These are phyloP conservation scores for Aspergillus tanneri DNA, from an alignment of 2,329 filamentous ascomycete genomes.

Conservation along the genomic window DNA sequence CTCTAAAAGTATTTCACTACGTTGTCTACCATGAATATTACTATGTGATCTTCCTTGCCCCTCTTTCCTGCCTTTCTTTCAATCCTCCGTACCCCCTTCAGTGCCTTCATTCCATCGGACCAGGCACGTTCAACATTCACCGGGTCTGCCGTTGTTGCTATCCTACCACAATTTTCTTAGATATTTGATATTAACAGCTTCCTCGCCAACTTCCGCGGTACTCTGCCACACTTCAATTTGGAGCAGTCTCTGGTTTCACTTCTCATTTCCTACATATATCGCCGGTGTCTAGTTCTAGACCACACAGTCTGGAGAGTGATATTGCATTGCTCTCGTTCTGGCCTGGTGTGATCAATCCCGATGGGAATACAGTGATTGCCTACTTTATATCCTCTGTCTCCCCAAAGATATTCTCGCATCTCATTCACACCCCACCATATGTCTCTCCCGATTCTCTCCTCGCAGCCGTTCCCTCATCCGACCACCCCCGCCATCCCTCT, in stretches of 20 bases:
- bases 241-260: background rate
- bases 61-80: slow-evolving; percentile 54
- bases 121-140: slow-evolving; percentile 30
- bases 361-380: slow-evolving; percentile 23
- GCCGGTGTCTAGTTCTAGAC: background rate
- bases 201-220: background rate
- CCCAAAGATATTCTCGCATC: slow-evolving; percentile 15
- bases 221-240: background rate
- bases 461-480: slow-evolving; percentile 27
- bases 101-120: slow-evolving; percentile 33
- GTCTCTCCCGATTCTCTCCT: slow-evolving; percentile 33
- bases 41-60: slow-evolving; percentile 34
- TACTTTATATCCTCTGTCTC: slow-evolving; percentile 7
- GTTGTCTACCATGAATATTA: slow-evolving; percentile 9
- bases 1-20: slow-evolving; percentile 14
- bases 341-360: slow-evolving; percentile 5
- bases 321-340: background rate
- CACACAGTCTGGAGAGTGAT: background rate
- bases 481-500: slow-evolving; percentile 28
- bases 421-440: slow-evolving; percentile 27
- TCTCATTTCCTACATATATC: background rate
- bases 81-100: slow-evolving; percentile 42
- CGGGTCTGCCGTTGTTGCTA: slow-evolving; percentile 24
- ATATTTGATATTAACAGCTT: background rate
- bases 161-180: slow-evolving; percentile 16